These are phyloP conservation scores for Suaeda aralocaspica DNA, from an alignment of 148 eudicot species.

Conservation along the genomic window DNA sequence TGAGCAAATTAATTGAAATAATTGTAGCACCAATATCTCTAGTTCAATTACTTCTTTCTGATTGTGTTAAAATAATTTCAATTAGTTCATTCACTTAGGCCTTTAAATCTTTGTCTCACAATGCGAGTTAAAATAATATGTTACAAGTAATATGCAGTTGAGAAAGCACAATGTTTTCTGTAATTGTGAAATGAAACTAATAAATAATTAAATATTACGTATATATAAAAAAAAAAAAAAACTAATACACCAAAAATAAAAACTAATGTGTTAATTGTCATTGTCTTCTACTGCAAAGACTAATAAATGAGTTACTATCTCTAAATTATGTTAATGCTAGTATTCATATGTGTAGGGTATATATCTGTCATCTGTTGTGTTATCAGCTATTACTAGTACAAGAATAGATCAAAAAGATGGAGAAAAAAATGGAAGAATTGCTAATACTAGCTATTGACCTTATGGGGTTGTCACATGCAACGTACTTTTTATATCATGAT, in stretches of 20 bases:
- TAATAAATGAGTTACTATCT: conserved; percentile 3
- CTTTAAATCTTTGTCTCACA: too few species aligned
- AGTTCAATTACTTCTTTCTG: too few species aligned
- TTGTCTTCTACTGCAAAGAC: conserved; percentile 16
- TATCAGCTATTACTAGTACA: conserved; percentile 8
- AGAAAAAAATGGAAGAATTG: background rate
- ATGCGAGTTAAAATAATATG: too few species aligned
- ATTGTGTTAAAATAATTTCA: too few species aligned
- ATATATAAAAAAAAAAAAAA: too few species aligned
- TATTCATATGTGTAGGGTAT: conserved; percentile 15
- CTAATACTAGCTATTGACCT: conserved; percentile 14
- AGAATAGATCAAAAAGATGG: conserved; percentile 9
- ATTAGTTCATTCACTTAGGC: too few species aligned
- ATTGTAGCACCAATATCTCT: too few species aligned
- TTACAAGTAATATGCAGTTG: too few species aligned
- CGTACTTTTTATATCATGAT: background rate
- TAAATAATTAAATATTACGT: too few species aligned
- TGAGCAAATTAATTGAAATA: too few species aligned
- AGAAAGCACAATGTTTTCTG: background rate
- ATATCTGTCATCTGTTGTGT: background rate
- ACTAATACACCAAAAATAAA: background rate
- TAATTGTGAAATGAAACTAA: conserved; percentile 10
- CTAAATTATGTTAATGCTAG: background rate
- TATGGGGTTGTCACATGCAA: conserved; percentile 10
- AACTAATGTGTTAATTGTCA: conserved; percentile 12